Base-by-base conservation (phyloP, 2,329 filamentous ascomycete species). In the Trichoderma arundinaceum region DNA sequence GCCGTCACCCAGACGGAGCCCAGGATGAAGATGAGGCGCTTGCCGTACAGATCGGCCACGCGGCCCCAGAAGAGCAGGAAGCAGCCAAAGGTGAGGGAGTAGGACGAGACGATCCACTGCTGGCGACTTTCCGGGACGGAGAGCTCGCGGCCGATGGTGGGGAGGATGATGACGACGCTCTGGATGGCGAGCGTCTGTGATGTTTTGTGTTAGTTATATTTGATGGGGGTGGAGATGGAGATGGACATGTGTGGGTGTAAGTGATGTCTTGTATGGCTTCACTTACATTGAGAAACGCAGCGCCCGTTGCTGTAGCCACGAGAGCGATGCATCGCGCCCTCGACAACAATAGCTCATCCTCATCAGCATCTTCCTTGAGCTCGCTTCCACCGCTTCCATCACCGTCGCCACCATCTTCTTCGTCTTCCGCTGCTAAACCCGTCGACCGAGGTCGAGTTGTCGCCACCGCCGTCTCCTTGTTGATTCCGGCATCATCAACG, bases 31-130 rank as follows among this genome's bases (percentile, higher is more conserved):
- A 90, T 88, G 51, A 83, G 77, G 8, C 88, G 82, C 73, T 89
- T 88, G 64, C 88, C 88, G 68, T 87, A 89, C 51, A 90, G 82
- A 73, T 91, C 88, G 64, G 86, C 88, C 22, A 90, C 82, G 19
- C 88, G 82, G 32, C 88, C 88, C 87, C 88, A 90, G 13, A 90
- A 79, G 15, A 91, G 77, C 32, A 90, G 76, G 71, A 90, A 90
- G 74, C 88, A 90, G 53, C 87, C 88, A 70, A 90, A 90, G 0
- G 87, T 81, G 15, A 91, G 81, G 4, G 85, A 81, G 72, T 90
- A 90, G 0, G 87, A 84, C 0, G 88, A 90, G 0, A 90, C 80
- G 67, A 90, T 82, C 88, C 88, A 90, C 77, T 90, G 87, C 65
- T 86, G 81, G 15, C 87, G 81, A 32, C 81, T 81, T 44, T 84